phyloP scores from a whole-genome alignment of 1,284 basidiomycete genomes.

The Moesziomyces globuligerus region DNA sequence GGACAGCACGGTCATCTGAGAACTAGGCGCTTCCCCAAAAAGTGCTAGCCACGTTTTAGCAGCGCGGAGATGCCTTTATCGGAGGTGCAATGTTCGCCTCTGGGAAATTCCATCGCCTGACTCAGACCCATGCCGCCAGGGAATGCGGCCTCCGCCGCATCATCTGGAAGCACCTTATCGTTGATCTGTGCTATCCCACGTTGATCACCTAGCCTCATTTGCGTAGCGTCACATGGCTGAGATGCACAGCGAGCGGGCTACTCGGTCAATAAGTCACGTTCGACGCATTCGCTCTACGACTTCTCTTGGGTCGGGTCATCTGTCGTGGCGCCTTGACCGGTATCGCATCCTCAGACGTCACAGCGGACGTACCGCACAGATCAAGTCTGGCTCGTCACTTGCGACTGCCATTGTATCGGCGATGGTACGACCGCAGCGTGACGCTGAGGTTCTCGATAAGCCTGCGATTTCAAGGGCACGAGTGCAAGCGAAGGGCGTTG shows the following conservation, averaged over 20 bases:
- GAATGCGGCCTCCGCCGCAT: slow-evolving; percentile 4
- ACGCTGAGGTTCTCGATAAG: too few species aligned
- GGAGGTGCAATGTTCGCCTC: not conserved
- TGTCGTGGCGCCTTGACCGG: too few species aligned
- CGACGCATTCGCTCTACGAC: not conserved
- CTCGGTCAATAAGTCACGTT: not conserved
- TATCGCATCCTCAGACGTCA: too few species aligned
- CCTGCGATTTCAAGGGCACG: too few species aligned
- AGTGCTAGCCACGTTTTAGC: not conserved
- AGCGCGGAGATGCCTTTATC: slow-evolving; percentile 1
- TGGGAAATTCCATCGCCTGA: slow-evolving; percentile 19
- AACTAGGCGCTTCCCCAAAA: slow-evolving; percentile 1
- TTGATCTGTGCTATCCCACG: not conserved
- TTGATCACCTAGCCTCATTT: not conserved
- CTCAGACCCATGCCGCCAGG: slow-evolving; percentile 7
- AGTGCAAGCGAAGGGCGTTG: too few species aligned
- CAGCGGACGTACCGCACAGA: too few species aligned
- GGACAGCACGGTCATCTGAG: slow-evolving; percentile 10
- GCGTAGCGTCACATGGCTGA: not conserved
- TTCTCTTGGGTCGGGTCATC: too few species aligned
- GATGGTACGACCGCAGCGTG: too few species aligned
- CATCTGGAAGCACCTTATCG: not conserved
- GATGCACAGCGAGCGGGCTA: not conserved
- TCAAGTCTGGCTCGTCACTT: too few species aligned
- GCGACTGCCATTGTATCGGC: too few species aligned